These are phyloP conservation scores for Fusarium palustre DNA, from an alignment of 2,329 filamentous ascomycete species.

Conservation along the genomic window DNA sequence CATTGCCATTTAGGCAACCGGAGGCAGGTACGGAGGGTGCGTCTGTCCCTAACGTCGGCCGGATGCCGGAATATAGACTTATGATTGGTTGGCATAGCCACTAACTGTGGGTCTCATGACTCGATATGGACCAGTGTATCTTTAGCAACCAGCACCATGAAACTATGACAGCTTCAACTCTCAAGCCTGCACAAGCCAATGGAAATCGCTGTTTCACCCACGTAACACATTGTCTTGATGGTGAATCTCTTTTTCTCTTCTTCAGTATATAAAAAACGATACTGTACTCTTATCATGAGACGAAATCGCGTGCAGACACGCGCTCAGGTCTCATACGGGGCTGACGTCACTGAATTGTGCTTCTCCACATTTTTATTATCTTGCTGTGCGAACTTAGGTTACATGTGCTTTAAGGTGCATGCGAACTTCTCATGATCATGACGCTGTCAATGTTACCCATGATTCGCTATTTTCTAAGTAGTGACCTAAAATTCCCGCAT, in stretches of 20 bases:
- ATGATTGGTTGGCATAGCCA: slow-evolving; percentile 30
- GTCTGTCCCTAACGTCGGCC: slow-evolving; percentile 7
- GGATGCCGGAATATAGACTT: background rate
- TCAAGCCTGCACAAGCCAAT: slow-evolving; percentile 23
- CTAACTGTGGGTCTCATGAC: slow-evolving; percentile 36
- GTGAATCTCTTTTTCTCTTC: background rate
- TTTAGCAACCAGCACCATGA: slow-evolving; percentile 22
- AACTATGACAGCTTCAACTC: slow-evolving; percentile 27
- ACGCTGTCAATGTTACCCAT: background rate
- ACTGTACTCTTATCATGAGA: background rate
- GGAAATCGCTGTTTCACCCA: slow-evolving; percentile 2
- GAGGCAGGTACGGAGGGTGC: slow-evolving; percentile 37
- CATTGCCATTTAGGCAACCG: slow-evolving; percentile 37
- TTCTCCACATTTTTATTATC: background rate
- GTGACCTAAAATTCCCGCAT: background rate
- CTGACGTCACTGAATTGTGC: slow-evolving; percentile 24
- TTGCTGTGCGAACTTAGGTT: background rate
- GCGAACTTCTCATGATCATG: background rate
- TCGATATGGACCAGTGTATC: slow-evolving; percentile 15
- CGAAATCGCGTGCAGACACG: slow-evolving; percentile 5
- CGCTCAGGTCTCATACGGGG: slow-evolving; percentile 4
- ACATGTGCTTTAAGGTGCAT: background rate
- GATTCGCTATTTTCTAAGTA: slow-evolving; percentile 15
- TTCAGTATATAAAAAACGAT: background rate
- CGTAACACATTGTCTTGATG: background rate